Conservation (phyloP, 2,329 filamentous ascomycete genomes). For the Chaetomium olivaceum region DNA sequence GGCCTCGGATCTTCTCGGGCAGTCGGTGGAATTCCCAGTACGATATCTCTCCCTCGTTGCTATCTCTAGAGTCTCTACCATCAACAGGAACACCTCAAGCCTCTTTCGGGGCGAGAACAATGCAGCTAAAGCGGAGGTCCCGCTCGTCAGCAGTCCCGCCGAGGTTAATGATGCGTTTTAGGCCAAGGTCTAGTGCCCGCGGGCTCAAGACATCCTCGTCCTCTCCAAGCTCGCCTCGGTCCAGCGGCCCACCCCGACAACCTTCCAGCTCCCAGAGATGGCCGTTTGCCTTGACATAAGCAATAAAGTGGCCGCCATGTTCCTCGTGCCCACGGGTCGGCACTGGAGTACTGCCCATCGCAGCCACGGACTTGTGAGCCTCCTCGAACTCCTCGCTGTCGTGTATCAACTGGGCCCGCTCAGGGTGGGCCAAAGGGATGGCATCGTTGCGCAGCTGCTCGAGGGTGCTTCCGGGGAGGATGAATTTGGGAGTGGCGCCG, state of each 20-base stretch:
- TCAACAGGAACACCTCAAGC: not conserved
- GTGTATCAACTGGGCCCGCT: slow-evolving; percentile 70
- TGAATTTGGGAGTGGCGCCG: slow-evolving; percentile 58
- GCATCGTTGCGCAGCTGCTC: slow-evolving; percentile 62
- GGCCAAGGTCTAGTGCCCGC: slow-evolving; percentile 63
- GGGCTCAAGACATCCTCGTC: slow-evolving; percentile 66
- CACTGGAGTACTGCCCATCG: slow-evolving; percentile 65
- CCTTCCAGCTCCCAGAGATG: slow-evolving; percentile 81
- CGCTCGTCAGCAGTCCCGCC: slow-evolving; percentile 36
- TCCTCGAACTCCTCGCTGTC: slow-evolving; percentile 68
- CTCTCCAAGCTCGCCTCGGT: slow-evolving; percentile 57
- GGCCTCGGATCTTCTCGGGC: not conserved
- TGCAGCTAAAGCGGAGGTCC: slow-evolving; percentile 44
- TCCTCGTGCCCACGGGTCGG: slow-evolving; percentile 56
- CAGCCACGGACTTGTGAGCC: slow-evolving; percentile 71
- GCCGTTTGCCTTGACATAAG: slow-evolving; percentile 69
- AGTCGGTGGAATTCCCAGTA: not conserved
- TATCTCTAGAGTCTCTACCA: not conserved
- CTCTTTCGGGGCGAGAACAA: slow-evolving; percentile 39
- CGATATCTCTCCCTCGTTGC: not conserved
- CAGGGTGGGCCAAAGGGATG: slow-evolving; percentile 58
- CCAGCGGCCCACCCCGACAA: slow-evolving; percentile 68
- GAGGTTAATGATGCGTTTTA: slow-evolving; percentile 47
- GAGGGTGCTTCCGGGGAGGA: slow-evolving; percentile 56
- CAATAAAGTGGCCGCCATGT: slow-evolving; percentile 71